Conservation (phyloP, 1,139 yeast species). For the Yarrowia galli region DNA sequence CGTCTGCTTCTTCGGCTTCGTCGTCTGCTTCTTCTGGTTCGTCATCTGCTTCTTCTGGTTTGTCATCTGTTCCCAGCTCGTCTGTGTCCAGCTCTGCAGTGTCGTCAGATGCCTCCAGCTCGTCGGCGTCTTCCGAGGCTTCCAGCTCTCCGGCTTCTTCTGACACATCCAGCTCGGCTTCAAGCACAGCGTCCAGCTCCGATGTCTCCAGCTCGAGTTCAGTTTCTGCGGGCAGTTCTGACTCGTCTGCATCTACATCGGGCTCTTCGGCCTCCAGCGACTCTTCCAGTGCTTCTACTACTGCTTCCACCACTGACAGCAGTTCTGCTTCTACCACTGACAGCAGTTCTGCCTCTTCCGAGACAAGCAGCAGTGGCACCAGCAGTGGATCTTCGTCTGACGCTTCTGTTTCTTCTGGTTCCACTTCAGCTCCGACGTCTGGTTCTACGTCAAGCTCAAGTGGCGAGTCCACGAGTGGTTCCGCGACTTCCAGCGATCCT, state of each 20-base stretch:
- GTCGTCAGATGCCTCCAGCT: too few species aligned
- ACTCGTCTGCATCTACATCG: slow-evolving; percentile 1
- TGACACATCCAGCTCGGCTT: not conserved
- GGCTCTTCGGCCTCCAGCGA: not conserved
- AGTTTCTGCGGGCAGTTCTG: not conserved
- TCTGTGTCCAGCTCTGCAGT: too few species aligned
- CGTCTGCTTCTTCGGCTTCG: too few species aligned
- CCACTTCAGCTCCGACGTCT: not conserved
- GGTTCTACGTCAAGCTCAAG: not conserved
- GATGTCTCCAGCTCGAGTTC: slow-evolving; percentile 9
- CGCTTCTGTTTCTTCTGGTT: not conserved
- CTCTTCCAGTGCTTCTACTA: not conserved
- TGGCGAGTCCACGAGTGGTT: not conserved
- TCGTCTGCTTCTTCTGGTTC: too few species aligned
- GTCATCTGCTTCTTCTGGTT: too few species aligned
- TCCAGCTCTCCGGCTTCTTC: not conserved
- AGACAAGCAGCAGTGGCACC: not conserved
- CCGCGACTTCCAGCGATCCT: not conserved
- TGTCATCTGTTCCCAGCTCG: too few species aligned
- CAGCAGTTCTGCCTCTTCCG: not conserved
- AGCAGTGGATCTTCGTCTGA: not conserved
- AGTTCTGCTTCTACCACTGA: not conserved
- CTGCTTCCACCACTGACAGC: not conserved
- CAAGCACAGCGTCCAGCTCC: not conserved
- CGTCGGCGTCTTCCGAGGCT: not conserved